Base-by-base conservation (phyloP, 208 protist species). In the Zelonia costaricensis region DNA sequence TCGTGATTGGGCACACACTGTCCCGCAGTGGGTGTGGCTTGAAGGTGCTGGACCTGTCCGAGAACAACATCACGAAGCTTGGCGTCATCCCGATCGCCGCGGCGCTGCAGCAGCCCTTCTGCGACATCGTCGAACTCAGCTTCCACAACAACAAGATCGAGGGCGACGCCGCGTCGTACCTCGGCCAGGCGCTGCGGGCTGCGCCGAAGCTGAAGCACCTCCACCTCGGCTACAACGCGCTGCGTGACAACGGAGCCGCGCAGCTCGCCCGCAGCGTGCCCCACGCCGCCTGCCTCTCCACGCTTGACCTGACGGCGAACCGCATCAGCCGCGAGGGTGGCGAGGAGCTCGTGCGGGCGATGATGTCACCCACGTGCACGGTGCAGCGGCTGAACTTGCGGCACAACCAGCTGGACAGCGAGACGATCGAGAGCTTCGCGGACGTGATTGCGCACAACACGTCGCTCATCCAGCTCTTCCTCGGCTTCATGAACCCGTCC, bases 141-240 rank as follows among this genome's bases (percentile, higher is more conserved):
- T 90, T 95, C 35, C 86, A 95, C 71, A 93, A 93, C 75, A 95
- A 95, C 70, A 88, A 90, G 55, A 84, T 95, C 51, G 86, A 89
- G 22, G 76, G 71, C 0, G 86, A 92, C 53, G 90, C 86, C 5
- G 90, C 86, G 1, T 42, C 65, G 35, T 84, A 76, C 48, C 64
- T 95, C 8, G 68, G 59, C 8, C 61, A 85, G 69, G 86, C 85
- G 7, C 69, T 95, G 38, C 77, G 76, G 28, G 43, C 61, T 5
- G 68, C 79, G 4, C 62, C 69, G 5, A 84, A 81, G 58, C 69
- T 95, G 62, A 87, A 84, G 75, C 90, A 95, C 57, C 74, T 95
- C n/a, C 90, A 95, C 63, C 73, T 95, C 18, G 90, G 90, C 28
- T 93, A 93, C 80, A 95, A 95, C 66, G 45, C 80, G 20, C 79